Evolutionary conservation across 1,139 yeast species (phyloP).

Genomic region (Suhomyces yuchorum): DNA sequence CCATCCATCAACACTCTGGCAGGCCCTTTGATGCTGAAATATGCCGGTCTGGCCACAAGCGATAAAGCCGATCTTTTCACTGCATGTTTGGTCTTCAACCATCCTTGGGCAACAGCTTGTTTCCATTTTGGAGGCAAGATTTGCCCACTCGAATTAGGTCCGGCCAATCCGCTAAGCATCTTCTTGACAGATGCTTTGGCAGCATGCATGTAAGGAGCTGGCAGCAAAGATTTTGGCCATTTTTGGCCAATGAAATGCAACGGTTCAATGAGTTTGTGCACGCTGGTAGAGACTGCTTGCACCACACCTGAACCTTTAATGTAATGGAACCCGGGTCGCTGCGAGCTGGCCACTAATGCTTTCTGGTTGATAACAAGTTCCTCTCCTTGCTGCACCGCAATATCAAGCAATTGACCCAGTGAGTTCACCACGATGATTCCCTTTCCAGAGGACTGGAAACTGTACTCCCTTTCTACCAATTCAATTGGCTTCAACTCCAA

Average conservation of each 20-base stretch:
- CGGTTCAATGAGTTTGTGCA: neutral
- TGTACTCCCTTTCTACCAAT: constrained; percentile 8
- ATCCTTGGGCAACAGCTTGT: constrained; percentile 1
- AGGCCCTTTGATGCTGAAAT: constrained; percentile 19
- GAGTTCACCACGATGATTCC: constrained; percentile 25
- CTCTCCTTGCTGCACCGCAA: constrained; percentile 19
- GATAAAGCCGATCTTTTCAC: neutral
- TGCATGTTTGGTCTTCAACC: constrained; percentile 1
- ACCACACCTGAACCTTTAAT: constrained; percentile 5
- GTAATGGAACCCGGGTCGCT: neutral
- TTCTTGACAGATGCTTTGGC: neutral
- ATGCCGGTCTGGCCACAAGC: constrained; percentile 13
- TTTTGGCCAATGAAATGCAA: neutral
- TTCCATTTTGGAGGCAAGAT: neutral
- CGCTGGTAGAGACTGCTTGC: neutral
- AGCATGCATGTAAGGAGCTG: neutral
- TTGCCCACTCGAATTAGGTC: neutral
- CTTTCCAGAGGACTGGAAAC: constrained; percentile 18
- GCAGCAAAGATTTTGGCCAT: constrained; percentile 2
- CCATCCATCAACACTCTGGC: constrained; percentile 17
- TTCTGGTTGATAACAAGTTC: constrained; percentile 18
- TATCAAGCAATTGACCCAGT: constrained; percentile 17
- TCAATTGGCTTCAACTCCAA: constrained; percentile 15
- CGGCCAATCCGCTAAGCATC: neutral
- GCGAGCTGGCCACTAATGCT: constrained; percentile 21